Evolutionary conservation across 345 rosid species (phyloP), one percentile per base, ranked within the genome.

Genomic region (Theobroma cacao): DNA sequence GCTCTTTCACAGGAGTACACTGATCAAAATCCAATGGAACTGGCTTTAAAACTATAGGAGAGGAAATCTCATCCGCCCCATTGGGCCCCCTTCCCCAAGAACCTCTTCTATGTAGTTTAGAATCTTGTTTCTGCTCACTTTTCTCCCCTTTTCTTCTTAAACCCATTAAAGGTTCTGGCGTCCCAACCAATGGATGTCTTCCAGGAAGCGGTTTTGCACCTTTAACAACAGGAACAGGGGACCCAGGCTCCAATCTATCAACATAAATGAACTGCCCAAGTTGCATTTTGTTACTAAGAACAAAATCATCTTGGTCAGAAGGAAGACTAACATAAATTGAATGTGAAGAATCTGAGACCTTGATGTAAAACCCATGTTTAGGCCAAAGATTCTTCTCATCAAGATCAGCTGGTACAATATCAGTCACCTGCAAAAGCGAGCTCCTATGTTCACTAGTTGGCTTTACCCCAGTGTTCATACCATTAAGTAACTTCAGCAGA

Each of bases 351-450:
- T 97, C 99, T 2, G 98, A 94, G 61, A 97, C 85, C 85, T 97
- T 97, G 50, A 97, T 91, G 87, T 87, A 90, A 87, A 97, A 97
- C 45, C 99, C 99, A 7, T 91, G 97, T 76, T 85, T 89, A 5
- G 99, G 99, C 80, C 88, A 89, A 31, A 97, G 98, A 77, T 81
- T 90, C 82, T 93, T 92, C 88, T 92, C 98, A 76, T 94, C 99
- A 17, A 97, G 98, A 68, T 96, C 98, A 24, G 92, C 90, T 0
- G 99, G 99, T 48, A 97, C 98, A 3, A 97, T 97, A 79, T 94
- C 98, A 0, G 98, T 91, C 30, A 97, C 97, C 61, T 97, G 99
- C 66, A 97, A 77, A 28, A 97, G 86, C 33, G 99, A 93, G 82
- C 88, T 93, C 78, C 99, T 85, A 84, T 94, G 96, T 78, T 94